These are phyloP conservation scores for Gymnopilus junonius DNA, from an alignment of 768 basidiomycete species.

Conservation along the genomic window DNA sequence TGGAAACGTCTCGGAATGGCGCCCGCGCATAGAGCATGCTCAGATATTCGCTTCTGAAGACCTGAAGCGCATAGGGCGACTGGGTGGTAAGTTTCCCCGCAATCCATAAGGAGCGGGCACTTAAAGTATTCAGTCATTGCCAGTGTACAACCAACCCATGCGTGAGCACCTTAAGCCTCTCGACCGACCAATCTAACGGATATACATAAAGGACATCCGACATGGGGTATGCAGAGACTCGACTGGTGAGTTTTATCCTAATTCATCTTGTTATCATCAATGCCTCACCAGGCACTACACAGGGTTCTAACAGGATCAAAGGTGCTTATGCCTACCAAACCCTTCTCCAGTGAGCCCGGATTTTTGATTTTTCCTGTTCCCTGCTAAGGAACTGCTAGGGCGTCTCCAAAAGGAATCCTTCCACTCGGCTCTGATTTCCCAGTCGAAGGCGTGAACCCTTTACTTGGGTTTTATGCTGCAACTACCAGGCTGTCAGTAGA, in stretches of 20 bases:
- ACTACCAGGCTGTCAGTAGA: constrained; percentile 69
- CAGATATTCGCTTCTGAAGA: constrained; percentile 83
- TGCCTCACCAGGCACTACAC: constrained; percentile 26
- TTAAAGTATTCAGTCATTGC: constrained; percentile 67
- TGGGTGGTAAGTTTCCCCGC: constrained; percentile 62
- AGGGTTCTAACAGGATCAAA: constrained; percentile 83
- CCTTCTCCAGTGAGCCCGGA: constrained; percentile 58
- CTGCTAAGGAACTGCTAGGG: constrained; percentile 6
- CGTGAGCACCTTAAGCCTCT: constrained; percentile 45
- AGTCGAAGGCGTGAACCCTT: constrained; percentile 87
- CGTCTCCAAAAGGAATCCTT: constrained; percentile 57
- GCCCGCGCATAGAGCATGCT: constrained; percentile 91
- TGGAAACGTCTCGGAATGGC: constrained; percentile 48
- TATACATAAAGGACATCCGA: constrained; percentile 68
- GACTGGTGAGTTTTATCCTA: constrained; percentile 55
- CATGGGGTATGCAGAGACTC: constrained; percentile 89
- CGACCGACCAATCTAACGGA: background rate
- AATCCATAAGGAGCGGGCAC: background rate
- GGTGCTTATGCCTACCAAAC: constrained; percentile 92
- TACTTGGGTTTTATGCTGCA: constrained; percentile 90
- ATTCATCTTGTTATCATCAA: background rate
- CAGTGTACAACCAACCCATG: constrained; percentile 94
- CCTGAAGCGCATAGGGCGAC: constrained; percentile 64
- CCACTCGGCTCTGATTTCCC: constrained; percentile 95
- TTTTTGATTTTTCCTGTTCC: background rate